Conservation (phyloP, 169 alveolate genomes). For the Neospora caninum region DNA sequence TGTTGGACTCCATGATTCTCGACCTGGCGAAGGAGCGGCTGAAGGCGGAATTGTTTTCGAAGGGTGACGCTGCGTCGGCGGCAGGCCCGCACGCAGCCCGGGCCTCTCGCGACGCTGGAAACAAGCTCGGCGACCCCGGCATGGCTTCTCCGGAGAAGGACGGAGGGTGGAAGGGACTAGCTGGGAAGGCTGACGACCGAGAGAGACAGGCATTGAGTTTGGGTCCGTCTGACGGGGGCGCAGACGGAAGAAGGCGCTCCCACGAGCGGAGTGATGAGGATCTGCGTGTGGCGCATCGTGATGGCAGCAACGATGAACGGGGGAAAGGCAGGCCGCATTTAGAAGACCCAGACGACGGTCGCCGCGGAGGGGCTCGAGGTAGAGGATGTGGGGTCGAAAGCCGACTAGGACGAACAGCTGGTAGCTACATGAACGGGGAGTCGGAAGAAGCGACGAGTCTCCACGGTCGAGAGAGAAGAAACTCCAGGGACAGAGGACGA, state of each 20-base stretch:
- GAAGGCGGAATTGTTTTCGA: conserved; percentile 20
- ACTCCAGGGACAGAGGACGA: not conserved
- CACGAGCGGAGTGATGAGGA: not conserved
- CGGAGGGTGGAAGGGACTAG: not conserved
- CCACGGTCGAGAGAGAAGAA: not conserved
- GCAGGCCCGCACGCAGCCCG: not conserved
- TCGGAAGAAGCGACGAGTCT: not conserved
- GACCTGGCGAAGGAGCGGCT: conserved; percentile 50
- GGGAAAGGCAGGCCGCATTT: not conserved
- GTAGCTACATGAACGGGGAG: not conserved
- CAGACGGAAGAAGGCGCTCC: not conserved
- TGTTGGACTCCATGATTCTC: conserved; percentile 56
- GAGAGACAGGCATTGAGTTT: not conserved
- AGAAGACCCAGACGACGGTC: not conserved
- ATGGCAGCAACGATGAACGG: not conserved
- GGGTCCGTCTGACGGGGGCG: not conserved
- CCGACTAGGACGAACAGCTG: not conserved
- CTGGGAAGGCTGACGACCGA: not conserved
- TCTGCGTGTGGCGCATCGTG: not conserved
- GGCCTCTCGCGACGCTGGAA: not conserved
- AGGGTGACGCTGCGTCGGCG: conserved; percentile 12
- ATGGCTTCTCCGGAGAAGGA: not conserved
- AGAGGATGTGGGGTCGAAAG: not conserved
- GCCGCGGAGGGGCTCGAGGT: not conserved
- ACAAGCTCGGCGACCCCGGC: not conserved